Conservation (phyloP, 1,284 basidiomycete genomes). For the Microbotryum silenes-acaulis region DNA sequence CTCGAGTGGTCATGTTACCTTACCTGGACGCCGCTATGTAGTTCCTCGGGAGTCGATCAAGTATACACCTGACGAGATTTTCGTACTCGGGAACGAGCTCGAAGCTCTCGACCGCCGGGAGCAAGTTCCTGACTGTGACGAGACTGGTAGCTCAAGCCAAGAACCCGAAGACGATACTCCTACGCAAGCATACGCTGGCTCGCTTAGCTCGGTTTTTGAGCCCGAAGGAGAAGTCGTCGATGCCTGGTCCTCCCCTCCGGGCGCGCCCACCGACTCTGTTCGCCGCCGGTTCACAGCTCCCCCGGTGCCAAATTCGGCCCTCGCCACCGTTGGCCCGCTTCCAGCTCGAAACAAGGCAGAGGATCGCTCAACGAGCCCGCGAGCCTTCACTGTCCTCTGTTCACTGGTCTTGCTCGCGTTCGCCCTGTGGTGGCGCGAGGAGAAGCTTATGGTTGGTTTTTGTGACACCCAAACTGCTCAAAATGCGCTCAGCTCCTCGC, state of each 20-base stretch:
- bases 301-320: not conserved
- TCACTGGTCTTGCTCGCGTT: constrained; percentile 45
- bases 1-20: too few species aligned
- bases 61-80: too few species aligned
- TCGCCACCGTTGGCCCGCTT: not conserved
- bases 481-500: constrained; percentile 51
- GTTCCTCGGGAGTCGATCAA: too few species aligned
- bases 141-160: not conserved
- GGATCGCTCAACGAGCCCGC: constrained; percentile 13
- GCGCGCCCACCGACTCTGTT: too few species aligned
- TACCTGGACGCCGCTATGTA: too few species aligned
- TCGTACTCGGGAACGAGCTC: not conserved
- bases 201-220: constrained; percentile 3
- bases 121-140: not conserved
- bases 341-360: not conserved
- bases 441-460: constrained; percentile 68
- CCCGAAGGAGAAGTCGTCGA: not conserved
- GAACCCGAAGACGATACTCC: too few species aligned
- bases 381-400: constrained; percentile 42
- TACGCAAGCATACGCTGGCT: not conserved
- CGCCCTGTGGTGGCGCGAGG: constrained; percentile 43
- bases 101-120: constrained; percentile 2
- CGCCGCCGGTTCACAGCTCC: not conserved
- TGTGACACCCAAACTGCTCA: constrained; percentile 62
- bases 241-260: too few species aligned